phyloP scores from a whole-genome alignment of 1,139 yeast species.

The Geotrichum cucujoidarum region DNA sequence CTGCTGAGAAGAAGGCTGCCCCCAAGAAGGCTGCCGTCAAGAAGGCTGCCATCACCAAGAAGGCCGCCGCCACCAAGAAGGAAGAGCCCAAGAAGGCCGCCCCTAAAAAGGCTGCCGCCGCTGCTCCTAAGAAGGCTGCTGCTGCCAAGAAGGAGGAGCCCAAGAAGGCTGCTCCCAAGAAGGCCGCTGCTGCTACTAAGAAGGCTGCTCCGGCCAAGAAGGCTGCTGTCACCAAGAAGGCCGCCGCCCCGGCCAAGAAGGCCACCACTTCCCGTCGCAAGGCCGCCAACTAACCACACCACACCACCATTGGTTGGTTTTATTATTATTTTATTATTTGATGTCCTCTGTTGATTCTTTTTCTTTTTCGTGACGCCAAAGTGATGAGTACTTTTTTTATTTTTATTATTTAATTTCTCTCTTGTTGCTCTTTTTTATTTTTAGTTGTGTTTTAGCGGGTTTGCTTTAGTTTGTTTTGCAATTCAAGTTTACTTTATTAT shows the following conservation, averaged over 20 bases:
- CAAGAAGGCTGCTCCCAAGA: slow-evolving; percentile 27
- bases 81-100: slow-evolving; percentile 29
- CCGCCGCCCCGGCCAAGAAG: slow-evolving; percentile 29
- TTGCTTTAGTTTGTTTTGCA: neutral
- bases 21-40: slow-evolving; percentile 31
- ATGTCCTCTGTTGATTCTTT: neutral
- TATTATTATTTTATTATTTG: neutral
- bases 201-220: slow-evolving; percentile 32
- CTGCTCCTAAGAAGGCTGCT: slow-evolving; percentile 26
- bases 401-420: no score
- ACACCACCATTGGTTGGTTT: neutral
- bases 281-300: slow-evolving; percentile 29
- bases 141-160: slow-evolving; percentile 30
- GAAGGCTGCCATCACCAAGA: slow-evolving; percentile 26
- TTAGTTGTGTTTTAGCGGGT: neutral
- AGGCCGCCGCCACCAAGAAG: slow-evolving; percentile 25
- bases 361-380: no score
- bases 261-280: slow-evolving; percentile 36
- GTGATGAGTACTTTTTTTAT: no score
- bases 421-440: neutral
- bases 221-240: slow-evolving; percentile 27
- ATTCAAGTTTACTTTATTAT: no score
- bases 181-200: slow-evolving; percentile 31
- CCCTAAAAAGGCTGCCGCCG: slow-evolving; percentile 25
- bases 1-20: slow-evolving; percentile 25